Evolutionary conservation across 257 asterid species (phyloP), one percentile per base, ranked within the genome.

Genomic region (Nicotiana obtusifolia): DNA sequence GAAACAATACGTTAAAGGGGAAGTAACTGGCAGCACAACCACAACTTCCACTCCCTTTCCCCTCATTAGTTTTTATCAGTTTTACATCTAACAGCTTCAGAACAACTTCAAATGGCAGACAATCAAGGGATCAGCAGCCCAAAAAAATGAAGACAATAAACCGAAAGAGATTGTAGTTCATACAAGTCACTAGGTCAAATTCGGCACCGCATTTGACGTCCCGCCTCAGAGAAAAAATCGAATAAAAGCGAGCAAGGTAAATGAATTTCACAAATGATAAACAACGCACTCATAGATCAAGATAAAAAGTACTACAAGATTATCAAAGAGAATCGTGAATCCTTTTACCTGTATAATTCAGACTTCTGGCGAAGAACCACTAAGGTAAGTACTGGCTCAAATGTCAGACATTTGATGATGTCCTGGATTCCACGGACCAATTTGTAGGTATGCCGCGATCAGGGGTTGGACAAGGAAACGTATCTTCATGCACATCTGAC

Each of bases 301-400:
- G 65, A 81, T 33, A 81, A 65, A 8, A 65, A 17, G 49, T 41
- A 66, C 3, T 13, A 47, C 61, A 44, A 47, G 61, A 44, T 47
- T 47, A 73, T 80, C 73, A 24, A 61, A 80, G 77, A 26, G 26
- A 64, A 64, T 6, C 35, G 65, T 28, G 76, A 66, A 67, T 59
- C 69, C 5, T 28, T 52, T 83, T 86, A 91, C 97, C 92, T 84
- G 83, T 76, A 68, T 64, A 84, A 82, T 64, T 84, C 69, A 82
- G 65, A 78, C 41, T 56, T 69, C 80, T 85, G 44, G 75, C 28
- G 78, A 83, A 78, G 73, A 62, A 68, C 59, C 76, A 15, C 59
- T 73, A 7, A 77, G 41, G 44, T 47, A 85, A 66, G 81, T 77
- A 49, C 80, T 44, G 22, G 82, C 76, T 53, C 84, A 87, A 80